These are phyloP conservation scores for Hibiscus mutabilis DNA, from an alignment of 345 rosid species.

Conservation along the genomic window DNA sequence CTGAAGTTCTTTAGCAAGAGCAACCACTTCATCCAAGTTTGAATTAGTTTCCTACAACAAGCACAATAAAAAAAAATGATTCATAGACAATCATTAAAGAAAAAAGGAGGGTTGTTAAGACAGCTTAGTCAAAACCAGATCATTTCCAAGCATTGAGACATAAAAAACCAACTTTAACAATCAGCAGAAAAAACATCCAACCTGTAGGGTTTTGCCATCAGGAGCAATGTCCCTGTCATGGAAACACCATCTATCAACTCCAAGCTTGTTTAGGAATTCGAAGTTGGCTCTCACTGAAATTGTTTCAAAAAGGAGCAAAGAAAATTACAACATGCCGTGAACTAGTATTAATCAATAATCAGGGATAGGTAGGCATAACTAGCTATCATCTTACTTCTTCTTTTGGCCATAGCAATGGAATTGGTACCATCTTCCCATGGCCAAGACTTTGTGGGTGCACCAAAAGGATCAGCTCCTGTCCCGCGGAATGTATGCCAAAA, in stretches of 20 bases:
- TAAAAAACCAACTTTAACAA: not conserved
- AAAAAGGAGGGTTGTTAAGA: not conserved
- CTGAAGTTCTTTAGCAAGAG: conserved; percentile 92
- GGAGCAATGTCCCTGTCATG: conserved; percentile 98
- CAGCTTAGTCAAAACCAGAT: not conserved
- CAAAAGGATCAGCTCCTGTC: conserved; percentile 84
- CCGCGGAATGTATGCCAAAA: conserved; percentile 99
- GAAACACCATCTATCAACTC: conserved; percentile 93
- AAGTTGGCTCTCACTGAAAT: conserved; percentile 93
- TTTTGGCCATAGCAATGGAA: conserved; percentile 87
- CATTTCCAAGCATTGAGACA: not conserved
- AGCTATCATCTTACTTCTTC: conserved; percentile 67
- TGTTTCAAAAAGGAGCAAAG: conserved; percentile 5
- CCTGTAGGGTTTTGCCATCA: conserved; percentile 72
- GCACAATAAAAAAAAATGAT: not conserved
- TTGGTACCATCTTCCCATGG: conserved; percentile 99
- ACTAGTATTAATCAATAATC: not conserved
- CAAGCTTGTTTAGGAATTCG: conserved; percentile 87
- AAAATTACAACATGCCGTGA: not conserved
- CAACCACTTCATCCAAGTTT: conserved; percentile 87
- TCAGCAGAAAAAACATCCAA: conserved; percentile 13
- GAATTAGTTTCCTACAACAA: conserved; percentile 64
- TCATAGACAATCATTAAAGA: not conserved
- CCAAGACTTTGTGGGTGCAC: conserved; percentile 80
- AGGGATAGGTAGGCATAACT: not conserved